These are phyloP conservation scores for Gentiana straminea DNA, from an alignment of 257 asterid species.

Conservation along the genomic window DNA sequence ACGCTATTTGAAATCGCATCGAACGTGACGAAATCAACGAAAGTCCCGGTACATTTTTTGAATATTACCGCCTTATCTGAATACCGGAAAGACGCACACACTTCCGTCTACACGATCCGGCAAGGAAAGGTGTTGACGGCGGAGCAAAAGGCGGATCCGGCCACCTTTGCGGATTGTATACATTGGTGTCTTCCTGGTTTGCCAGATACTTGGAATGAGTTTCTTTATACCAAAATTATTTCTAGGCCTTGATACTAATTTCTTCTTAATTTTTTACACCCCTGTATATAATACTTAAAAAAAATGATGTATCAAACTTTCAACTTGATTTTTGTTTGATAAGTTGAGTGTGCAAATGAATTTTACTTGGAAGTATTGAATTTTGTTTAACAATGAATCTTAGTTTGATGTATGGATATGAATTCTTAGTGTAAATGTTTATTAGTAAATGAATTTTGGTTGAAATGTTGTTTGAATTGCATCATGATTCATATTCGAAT, in stretches of 20 bases:
- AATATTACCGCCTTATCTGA: conserved; percentile 60
- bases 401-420: too few relatives aligned
- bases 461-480: too few relatives aligned
- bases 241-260: conserved; percentile 18
- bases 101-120: conserved; percentile 64
- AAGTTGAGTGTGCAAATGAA: too few relatives aligned
- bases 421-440: too few relatives aligned
- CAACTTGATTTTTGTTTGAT: too few relatives aligned
- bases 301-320: too few relatives aligned
- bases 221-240: conserved; percentile 27
- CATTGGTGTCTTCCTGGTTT: conserved; percentile 87
- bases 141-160: conserved; percentile 57
- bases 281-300: too few relatives aligned
- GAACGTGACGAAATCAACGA: conserved; percentile 49
- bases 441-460: too few relatives aligned
- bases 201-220: conserved; percentile 78
- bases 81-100: conserved; percentile 72
- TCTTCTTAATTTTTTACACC: too few relatives aligned
- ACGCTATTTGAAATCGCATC: conserved; percentile 34
- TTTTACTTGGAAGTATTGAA: too few relatives aligned
- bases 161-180: conserved; percentile 58
- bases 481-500: too few relatives aligned
- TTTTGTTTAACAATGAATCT: too few relatives aligned
- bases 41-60: conserved; percentile 34
- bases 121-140: conserved; percentile 55